Conservation (phyloP, 306 rosid genomes). For the Sesbania bispinosa region DNA sequence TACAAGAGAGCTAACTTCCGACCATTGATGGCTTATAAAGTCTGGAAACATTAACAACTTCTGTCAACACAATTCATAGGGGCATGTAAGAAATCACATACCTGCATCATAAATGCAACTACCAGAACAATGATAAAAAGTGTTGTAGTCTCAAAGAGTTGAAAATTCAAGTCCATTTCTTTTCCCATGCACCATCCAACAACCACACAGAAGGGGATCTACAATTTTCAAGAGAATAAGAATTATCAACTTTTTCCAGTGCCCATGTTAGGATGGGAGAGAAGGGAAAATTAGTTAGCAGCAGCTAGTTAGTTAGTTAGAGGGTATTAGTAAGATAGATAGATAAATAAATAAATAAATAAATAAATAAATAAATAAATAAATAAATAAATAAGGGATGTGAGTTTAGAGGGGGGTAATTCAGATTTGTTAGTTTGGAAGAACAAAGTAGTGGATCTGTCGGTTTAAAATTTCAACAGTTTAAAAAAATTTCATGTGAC, state of each 20-base stretch:
- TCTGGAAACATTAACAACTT: background rate
- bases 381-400: no score
- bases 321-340: no score
- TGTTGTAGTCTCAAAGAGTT: slow-evolving; percentile 92
- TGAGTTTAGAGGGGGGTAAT: no score
- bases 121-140: slow-evolving; percentile 87
- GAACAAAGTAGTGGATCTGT: no score
- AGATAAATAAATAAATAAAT: no score
- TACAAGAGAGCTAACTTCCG: background rate
- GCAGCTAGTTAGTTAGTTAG: no score
- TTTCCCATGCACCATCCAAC: slow-evolving; percentile 93
- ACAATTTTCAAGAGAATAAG: slow-evolving; percentile 32
- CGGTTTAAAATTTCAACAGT: no score
- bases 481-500: no score
- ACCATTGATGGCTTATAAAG: background rate
- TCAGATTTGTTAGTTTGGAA: no score
- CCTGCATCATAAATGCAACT: slow-evolving; percentile 97
- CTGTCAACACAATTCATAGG: background rate
- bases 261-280: no score
- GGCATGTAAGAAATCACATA: slow-evolving; percentile 29
- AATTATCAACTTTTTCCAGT: slow-evolving; percentile 1
- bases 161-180: slow-evolving; percentile 90
- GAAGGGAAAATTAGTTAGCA: no score
- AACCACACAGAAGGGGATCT: slow-evolving; percentile 93
- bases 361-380: no score